A percentile compares a stretch with the other conserved stretches of the same genome.
Evolutionary conservation across 2,329 filamentous ascomycete species (phyloP).

Genomic region (Neurospora sp.): DNA sequence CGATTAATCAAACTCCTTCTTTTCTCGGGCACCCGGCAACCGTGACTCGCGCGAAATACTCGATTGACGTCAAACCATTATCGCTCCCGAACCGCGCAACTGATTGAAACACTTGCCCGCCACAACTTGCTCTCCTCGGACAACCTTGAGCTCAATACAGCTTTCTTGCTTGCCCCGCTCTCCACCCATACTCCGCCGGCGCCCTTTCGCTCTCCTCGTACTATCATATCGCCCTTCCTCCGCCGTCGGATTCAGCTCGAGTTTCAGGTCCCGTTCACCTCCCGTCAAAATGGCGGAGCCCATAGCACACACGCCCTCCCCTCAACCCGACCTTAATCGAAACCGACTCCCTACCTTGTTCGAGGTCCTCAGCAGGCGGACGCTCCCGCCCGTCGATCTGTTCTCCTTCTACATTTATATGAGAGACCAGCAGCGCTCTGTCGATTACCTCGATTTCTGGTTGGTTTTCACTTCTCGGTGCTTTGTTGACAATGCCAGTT

Average conservation of each 20-base stretch:
- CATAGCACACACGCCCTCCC: slow-evolving; percentile 35
- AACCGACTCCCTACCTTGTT: slow-evolving; percentile 90
- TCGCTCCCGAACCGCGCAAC: neutral
- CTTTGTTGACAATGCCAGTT: neutral
- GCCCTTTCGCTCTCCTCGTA: neutral
- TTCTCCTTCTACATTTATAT: slow-evolving; percentile 99
- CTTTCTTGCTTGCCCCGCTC: neutral
- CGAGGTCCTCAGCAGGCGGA: slow-evolving; percentile 88
- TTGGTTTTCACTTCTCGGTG: slow-evolving; percentile 33
- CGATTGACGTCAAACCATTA: neutral
- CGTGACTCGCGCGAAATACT: neutral
- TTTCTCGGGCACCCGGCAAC: neutral
- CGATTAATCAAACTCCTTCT: neutral
- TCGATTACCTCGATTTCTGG: slow-evolving; percentile 98
- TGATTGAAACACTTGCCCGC: slow-evolving; percentile 3
- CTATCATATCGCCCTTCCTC: neutral
- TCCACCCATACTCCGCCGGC: slow-evolving; percentile 3
- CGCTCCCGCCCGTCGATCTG: slow-evolving; percentile 88
- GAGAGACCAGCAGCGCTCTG: slow-evolving; percentile 94
- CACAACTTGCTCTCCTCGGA: slow-evolving; percentile 2
- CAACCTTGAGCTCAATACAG: neutral
- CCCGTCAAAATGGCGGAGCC: slow-evolving; percentile 27
- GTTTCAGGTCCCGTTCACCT: slow-evolving; percentile 1
- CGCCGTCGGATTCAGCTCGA: neutral
- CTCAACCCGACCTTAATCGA: slow-evolving; percentile 51